Base-by-base conservation (phyloP, 1,284 basidiomycete genomes). In the Phellinidium pouzarii region DNA sequence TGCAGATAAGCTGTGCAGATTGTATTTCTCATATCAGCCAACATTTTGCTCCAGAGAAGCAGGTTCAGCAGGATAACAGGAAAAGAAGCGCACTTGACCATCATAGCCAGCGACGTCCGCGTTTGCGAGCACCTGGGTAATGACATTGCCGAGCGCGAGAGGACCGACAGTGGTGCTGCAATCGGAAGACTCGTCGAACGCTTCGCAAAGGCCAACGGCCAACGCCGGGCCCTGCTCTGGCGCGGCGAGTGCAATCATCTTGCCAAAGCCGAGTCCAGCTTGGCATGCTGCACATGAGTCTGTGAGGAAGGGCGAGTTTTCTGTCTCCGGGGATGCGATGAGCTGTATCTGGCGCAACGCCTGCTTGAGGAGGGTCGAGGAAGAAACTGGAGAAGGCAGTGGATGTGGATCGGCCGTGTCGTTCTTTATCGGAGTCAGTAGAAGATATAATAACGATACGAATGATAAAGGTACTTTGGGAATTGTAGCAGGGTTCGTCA, bases 51-150 rank as follows among this genome's bases (percentile, higher is more conserved):
- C n/a, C n/a, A n/a, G n/a, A n/a, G n/a, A n/a, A n/a, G n/a, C n/a
- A n/a, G n/a, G 31, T 34, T 34, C 31, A 8, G 31, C 6, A 2
- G 31, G 7, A 11, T 34, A 14, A 14, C 2, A 34, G 14, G 6
- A 6, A 34, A 64, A 38, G 63, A 48, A 43, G 52, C 63, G 40
- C 55, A 81, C 80, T 71, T 84, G 81, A 9, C 86, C 87, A 60
- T 88, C 85, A 53, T 78, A 78, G 3, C 82, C 82, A 9, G 74
- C 77, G 2, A 82, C 77, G 59, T 88, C 76, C 3, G 84, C 80
- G 59, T 79, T 80, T 7, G 81, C 76, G 34, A 82, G 59, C 3
- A 87, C 82, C 63, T 87, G 86, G 0, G 85, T 84, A 51, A 85
- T 62, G 29, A 82, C 71, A 3, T 78, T 68, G 0, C 84, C 84